Evolutionary conservation across 495 filamentous ascomycete species (phyloP).

Genomic region (Elasticomyces elasticus): DNA sequence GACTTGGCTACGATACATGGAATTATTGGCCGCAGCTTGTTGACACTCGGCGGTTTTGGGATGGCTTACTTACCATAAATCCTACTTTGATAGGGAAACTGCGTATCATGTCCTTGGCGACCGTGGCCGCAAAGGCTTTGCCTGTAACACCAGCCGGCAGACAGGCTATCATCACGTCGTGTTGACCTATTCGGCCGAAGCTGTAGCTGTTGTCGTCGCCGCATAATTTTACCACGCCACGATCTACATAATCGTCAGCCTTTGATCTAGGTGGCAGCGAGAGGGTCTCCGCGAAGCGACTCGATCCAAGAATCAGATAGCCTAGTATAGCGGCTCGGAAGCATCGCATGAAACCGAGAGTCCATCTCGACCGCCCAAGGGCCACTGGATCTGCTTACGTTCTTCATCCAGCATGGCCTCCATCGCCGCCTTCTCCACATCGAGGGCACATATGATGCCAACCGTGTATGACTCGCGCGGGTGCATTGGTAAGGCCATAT

Average conservation of each 20-base stretch:
- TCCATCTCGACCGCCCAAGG: too few species aligned
- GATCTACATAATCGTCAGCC: too few species aligned
- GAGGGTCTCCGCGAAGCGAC: too few species aligned
- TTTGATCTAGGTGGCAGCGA: too few species aligned
- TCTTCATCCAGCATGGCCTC: slow-evolving; percentile 39
- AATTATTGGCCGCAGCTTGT: too few species aligned
- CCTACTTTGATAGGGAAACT: background rate
- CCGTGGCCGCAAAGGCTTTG: slow-evolving; percentile 25
- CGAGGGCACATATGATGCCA: slow-evolving; percentile 42
- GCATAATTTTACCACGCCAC: slow-evolving; percentile 10
- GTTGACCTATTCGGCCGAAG: slow-evolving; percentile 30
- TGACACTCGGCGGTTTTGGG: too few species aligned
- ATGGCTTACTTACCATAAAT: slow-evolving; percentile 15
- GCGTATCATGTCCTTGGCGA: background rate
- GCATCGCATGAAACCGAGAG: too few species aligned
- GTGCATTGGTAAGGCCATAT: too few species aligned
- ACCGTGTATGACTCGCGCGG: slow-evolving; percentile 38
- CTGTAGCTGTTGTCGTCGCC: slow-evolving; percentile 31
- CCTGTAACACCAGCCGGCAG: slow-evolving; percentile 32
- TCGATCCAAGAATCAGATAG: too few species aligned
- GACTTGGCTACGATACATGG: too few species aligned
- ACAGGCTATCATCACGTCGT: slow-evolving; percentile 39
- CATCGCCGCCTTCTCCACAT: slow-evolving; percentile 38
- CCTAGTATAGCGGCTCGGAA: too few species aligned
- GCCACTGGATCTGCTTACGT: too few species aligned